Evolutionary conservation across 176 grass and related monocot genomes (phyloP).

Genomic region (Zizania latifolia): DNA sequence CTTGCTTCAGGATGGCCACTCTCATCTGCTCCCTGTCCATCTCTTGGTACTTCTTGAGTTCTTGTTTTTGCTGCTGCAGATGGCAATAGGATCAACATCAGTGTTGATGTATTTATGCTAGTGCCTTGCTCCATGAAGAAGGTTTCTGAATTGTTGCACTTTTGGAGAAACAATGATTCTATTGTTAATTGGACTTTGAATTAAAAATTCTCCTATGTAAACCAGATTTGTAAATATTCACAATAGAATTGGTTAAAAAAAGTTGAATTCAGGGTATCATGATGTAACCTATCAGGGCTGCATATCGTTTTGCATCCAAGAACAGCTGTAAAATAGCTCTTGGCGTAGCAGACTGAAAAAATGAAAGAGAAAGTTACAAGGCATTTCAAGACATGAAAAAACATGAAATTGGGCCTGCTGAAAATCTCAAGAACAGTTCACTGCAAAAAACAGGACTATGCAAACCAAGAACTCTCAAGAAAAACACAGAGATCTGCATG

Average conservation of each 20-base stretch:
- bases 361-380: no score
- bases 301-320: no score
- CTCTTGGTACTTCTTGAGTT: no score
- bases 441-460: neutral
- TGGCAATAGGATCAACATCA: neutral
- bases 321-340: no score
- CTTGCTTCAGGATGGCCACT: conserved; percentile 52
- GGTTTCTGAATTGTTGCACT: no score
- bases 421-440: neutral
- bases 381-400: no score
- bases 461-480: neutral
- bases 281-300: no score
- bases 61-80: neutral
- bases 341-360: no score
- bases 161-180: neutral
- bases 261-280: neutral
- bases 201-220: neutral
- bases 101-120: neutral
- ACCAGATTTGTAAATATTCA: no score
- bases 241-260: neutral
- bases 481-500: neutral
- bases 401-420: neutral
- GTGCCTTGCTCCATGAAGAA: neutral
- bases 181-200: neutral
- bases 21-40: conserved; percentile 63